Conservation (phyloP, 2,329 filamentous ascomycete genomes). For the Mollisiaceae sp. region DNA sequence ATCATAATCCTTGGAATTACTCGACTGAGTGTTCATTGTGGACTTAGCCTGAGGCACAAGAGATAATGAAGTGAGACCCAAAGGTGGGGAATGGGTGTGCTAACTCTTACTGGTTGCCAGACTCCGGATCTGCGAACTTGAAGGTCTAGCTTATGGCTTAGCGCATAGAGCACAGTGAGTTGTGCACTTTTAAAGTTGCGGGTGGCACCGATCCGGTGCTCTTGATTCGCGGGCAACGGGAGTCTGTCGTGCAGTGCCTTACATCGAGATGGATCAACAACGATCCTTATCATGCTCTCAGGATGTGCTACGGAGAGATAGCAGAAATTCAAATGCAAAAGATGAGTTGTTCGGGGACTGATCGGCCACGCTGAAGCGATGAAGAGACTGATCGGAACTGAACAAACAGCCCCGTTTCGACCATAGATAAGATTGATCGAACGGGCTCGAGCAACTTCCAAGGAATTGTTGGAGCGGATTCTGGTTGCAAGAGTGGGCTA, state of each 20-base stretch:
- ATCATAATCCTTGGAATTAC: background rate
- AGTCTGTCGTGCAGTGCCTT: background rate
- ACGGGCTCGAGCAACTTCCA: background rate
- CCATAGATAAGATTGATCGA: background rate
- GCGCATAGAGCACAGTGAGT: background rate
- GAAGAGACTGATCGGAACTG: background rate
- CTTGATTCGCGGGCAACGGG: background rate
- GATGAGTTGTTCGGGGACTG: background rate
- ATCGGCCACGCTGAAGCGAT: background rate
- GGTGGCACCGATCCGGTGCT: background rate
- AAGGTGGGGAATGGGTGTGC: background rate
- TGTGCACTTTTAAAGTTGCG: background rate
- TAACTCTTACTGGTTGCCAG: background rate
- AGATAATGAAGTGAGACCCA: conserved; percentile 5
- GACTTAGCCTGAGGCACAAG: background rate
- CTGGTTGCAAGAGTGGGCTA: background rate
- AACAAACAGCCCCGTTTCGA: background rate
- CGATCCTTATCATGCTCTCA: background rate
- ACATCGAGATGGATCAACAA: background rate
- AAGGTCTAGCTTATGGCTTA: background rate
- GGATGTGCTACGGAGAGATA: too few relatives aligned
- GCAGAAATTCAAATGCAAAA: too few relatives aligned
- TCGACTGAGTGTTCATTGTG: background rate
- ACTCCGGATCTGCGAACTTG: background rate
- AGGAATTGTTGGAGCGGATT: background rate